These are phyloP conservation scores for Oryza glumipatula DNA, from an alignment of 176 grass and related monocot species.

Conservation along the genomic window DNA sequence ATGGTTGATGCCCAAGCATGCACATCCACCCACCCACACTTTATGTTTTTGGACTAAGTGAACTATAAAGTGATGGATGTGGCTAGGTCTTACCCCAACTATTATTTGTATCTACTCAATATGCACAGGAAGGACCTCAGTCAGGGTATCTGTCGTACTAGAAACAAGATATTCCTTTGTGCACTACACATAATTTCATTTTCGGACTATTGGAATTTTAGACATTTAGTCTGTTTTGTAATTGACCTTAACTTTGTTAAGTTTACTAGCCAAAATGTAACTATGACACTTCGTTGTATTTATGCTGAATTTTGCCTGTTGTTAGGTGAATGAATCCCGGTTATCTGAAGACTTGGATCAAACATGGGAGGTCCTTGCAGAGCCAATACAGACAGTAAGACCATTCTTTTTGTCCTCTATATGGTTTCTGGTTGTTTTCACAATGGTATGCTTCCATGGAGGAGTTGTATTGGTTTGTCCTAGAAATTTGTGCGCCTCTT, in stretches of 20 bases:
- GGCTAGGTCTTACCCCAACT: slow-evolving; percentile 10
- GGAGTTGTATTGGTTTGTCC: not conserved
- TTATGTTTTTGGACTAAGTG: slow-evolving; percentile 28
- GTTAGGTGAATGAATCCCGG: slow-evolving; percentile 69
- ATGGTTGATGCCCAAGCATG: slow-evolving; percentile 4
- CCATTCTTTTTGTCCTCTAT: not conserved
- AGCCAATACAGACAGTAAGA: slow-evolving; percentile 89
- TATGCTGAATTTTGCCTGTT: slow-evolving; percentile 5
- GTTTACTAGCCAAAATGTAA: not conserved
- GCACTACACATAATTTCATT: not conserved
- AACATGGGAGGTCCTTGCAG: slow-evolving; percentile 95
- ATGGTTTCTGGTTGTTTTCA: slow-evolving; percentile 16
- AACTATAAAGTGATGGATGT: not conserved
- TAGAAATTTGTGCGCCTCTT: not conserved
- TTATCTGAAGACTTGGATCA: slow-evolving; percentile 84
- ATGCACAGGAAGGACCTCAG: not conserved
- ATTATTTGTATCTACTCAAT: slow-evolving; percentile 11
- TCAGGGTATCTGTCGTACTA: not conserved
- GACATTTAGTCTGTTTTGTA: not conserved
- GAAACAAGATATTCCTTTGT: slow-evolving; percentile 16
- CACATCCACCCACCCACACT: not conserved
- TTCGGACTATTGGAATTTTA: not conserved
- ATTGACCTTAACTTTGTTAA: slow-evolving; percentile 13
- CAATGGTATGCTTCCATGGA: slow-evolving; percentile 6
- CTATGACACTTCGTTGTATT: not conserved